Evolutionary conservation across 148 eudicot species (phyloP).

Genomic region (Salicornia ramosissima): DNA sequence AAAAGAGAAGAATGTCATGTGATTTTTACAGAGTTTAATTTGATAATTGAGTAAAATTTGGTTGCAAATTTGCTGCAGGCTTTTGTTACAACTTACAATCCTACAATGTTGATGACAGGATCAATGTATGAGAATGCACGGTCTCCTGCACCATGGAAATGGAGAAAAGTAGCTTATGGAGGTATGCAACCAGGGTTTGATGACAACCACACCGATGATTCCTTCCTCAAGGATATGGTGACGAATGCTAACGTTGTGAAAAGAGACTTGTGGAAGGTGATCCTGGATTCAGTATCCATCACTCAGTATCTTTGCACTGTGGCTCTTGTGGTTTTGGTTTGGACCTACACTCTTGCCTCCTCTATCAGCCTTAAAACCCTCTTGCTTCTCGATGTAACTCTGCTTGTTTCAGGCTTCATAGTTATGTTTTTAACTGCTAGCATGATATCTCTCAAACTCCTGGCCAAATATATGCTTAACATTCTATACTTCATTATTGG

Average conservation of each 20-base stretch:
- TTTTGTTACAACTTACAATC: too few relatives aligned
- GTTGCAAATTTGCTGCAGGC: too few relatives aligned
- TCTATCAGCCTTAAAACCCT: conserved; percentile 55
- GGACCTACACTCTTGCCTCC: conserved; percentile 74
- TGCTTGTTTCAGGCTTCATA: conserved; percentile 70
- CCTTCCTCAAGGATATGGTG: conserved; percentile 88
- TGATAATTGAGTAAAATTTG: too few relatives aligned
- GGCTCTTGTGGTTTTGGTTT: conserved; percentile 76
- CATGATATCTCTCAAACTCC: conserved; percentile 43
- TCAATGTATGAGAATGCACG: too few relatives aligned
- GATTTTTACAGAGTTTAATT: too few relatives aligned
- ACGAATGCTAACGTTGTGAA: conserved; percentile 90
- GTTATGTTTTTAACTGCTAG: conserved; percentile 62
- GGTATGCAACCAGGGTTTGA: conserved; percentile 96
- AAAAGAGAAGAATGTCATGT: too few relatives aligned
- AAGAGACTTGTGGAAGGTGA: conserved; percentile 66
- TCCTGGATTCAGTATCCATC: conserved; percentile 77
- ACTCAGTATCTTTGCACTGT: conserved; percentile 90
- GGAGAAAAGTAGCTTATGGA: conserved; percentile 97
- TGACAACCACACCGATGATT: conserved; percentile 87
- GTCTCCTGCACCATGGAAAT: conserved; percentile 36
- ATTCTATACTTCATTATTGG: conserved; percentile 74
- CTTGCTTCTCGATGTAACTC: conserved; percentile 57
- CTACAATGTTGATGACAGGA: too few relatives aligned
- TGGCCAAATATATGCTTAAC: conserved; percentile 51